A percentile compares a stretch with the other conserved stretches of the same genome.
Conservation (phyloP, 257 asterid genomes). For the Lavandula angustifolia region DNA sequence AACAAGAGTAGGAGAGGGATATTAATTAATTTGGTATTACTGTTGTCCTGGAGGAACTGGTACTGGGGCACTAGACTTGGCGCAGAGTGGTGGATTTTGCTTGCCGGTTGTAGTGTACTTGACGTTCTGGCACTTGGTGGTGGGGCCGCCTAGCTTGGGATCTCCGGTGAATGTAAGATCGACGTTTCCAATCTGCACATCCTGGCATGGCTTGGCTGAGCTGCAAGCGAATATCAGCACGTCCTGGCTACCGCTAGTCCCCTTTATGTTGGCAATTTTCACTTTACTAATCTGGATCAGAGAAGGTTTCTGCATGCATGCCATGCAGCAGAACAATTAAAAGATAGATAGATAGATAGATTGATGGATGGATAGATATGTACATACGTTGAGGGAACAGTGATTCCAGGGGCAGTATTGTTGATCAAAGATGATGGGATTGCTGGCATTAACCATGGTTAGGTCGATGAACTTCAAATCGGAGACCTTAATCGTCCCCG, state of each 20-base stretch:
- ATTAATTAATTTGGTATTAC: background rate
- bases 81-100: constrained; percentile 38
- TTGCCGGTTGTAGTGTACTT: constrained; percentile 44
- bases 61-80: background rate
- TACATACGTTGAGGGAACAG: constrained; percentile 31
- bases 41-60: background rate
- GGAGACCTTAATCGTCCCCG: constrained; percentile 29
- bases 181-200: constrained; percentile 43
- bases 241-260: constrained; percentile 38
- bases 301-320: constrained; percentile 35
- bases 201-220: constrained; percentile 43
- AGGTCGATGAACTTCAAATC: constrained; percentile 39
- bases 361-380: background rate
- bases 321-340: no score
- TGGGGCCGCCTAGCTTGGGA: constrained; percentile 22
- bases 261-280: constrained; percentile 32
- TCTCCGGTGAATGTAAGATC: constrained; percentile 46
- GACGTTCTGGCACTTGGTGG: constrained; percentile 44
- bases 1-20: background rate
- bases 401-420: constrained; percentile 45
- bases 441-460: constrained; percentile 34
- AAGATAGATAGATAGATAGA: no score
- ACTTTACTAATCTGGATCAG: constrained; percentile 31
- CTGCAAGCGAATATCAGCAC: constrained; percentile 46
- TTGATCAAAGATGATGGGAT: constrained; percentile 46